These are phyloP conservation scores for Oryza meyeriana DNA, from an alignment of 176 grass and related monocot genomes.

Conservation along the genomic window DNA sequence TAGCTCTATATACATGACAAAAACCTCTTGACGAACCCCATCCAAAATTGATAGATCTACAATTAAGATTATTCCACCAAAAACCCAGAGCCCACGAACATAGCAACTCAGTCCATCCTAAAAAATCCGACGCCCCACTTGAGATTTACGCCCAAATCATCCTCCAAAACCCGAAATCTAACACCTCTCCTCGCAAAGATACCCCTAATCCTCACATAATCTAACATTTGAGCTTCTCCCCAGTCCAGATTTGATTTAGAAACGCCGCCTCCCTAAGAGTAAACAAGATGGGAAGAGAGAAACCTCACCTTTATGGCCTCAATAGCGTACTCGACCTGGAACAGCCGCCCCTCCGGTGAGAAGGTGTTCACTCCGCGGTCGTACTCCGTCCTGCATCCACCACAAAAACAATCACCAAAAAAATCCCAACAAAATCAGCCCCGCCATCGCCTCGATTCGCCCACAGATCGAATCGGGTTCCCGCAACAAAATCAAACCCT, in stretches of 20 bases:
- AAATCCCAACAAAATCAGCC: constrained; percentile 19
- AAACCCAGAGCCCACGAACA: neutral
- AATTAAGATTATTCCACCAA: neutral
- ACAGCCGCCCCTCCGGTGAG: constrained; percentile 86
- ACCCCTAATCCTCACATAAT: neutral
- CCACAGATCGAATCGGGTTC: neutral
- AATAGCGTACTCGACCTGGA: constrained; percentile 97
- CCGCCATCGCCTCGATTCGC: neutral
- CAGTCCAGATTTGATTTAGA: neutral
- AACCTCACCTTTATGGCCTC: constrained; percentile 86
- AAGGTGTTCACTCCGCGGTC: constrained; percentile 91
- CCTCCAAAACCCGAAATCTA: neutral
- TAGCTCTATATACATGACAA: neutral
- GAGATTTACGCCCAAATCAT: neutral
- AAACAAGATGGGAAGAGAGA: neutral
- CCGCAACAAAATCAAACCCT: neutral
- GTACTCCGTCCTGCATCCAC: constrained; percentile 64
- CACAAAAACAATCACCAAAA: neutral
- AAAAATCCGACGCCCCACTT: neutral
- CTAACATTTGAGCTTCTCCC: neutral
- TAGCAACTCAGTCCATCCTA: neutral
- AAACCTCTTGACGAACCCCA: neutral
- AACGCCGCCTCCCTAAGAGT: neutral
- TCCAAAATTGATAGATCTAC: neutral
- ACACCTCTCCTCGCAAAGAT: neutral